A percentile compares a stretch with the other conserved stretches of the same genome.
These are phyloP conservation scores for Hymenoscyphus fructigenus DNA, from an alignment of 2,329 filamentous ascomycete species.

Conservation along the genomic window DNA sequence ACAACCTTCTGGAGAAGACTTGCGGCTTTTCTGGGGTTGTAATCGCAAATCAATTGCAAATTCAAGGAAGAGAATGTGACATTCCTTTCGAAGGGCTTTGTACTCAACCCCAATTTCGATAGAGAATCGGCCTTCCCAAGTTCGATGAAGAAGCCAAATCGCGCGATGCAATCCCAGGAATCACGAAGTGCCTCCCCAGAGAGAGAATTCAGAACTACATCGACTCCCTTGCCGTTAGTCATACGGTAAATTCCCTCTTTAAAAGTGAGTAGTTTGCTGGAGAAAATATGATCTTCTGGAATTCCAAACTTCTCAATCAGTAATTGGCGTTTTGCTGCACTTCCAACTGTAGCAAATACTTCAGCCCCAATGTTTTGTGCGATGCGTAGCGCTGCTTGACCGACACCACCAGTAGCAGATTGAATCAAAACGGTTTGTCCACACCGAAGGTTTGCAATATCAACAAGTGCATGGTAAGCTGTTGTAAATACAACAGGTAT, in stretches of 20 bases:
- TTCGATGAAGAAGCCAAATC: conserved; percentile 39
- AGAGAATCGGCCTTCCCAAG: conserved; percentile 31
- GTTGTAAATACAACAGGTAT: conserved; percentile 43
- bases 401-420: conserved; percentile 15
- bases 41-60: conserved; percentile 3
- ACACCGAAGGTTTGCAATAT: conserved; percentile 40
- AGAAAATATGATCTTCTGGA: conserved; percentile 15
- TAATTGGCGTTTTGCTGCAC: conserved; percentile 38
- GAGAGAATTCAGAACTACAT: conserved; percentile 11
- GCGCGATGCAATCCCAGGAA: conserved; percentile 43
- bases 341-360: conserved; percentile 44
- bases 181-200: conserved; percentile 37
- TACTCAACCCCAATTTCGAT: conserved; percentile 27
- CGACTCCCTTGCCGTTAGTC: conserved; percentile 15
- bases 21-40: not conserved
- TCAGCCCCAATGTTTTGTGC: conserved; percentile 36
- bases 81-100: conserved; percentile 9
- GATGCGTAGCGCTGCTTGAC: conserved; percentile 30
- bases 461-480: conserved; percentile 45
- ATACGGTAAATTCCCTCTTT: conserved; percentile 31
- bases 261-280: conserved; percentile 33
- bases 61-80: conserved; percentile 13
- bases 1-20: conserved; percentile 24
- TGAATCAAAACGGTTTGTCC: conserved; percentile 32
- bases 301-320: conserved; percentile 35